These are phyloP conservation scores for Aspergillus sp. DNA, from an alignment of 2,329 filamentous ascomycete species.

Conservation along the genomic window DNA sequence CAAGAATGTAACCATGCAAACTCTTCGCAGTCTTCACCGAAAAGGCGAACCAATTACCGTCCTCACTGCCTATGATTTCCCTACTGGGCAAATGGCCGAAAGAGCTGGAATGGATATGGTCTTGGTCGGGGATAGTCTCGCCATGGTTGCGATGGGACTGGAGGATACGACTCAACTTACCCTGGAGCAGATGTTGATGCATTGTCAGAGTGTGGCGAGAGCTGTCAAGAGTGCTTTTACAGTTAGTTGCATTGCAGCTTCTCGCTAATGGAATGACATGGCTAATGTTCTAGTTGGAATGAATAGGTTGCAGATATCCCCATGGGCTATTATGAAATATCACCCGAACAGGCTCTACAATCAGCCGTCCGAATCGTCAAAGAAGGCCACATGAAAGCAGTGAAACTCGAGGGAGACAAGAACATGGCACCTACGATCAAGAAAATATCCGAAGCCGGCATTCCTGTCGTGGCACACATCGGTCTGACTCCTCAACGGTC, in stretches of 20 bases:
- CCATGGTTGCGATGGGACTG: conserved; percentile 96
- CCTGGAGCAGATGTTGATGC: conserved; percentile 91
- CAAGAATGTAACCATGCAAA: conserved; percentile 84
- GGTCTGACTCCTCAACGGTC: conserved; percentile 92
- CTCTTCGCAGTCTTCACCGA: conserved; percentile 68
- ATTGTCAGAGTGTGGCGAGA: conserved; percentile 83
- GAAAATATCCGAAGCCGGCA: conserved; percentile 80
- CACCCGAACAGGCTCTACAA: conserved; percentile 75
- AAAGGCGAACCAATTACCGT: conserved; percentile 85
- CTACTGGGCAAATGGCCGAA: conserved; percentile 85
- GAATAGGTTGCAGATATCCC: conserved; percentile 82
- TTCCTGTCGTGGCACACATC: conserved; percentile 87
- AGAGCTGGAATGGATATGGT: conserved; percentile 88
- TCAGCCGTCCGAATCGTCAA: conserved; percentile 89
- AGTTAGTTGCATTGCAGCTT: conserved; percentile 48
- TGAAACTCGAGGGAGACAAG: conserved; percentile 89
- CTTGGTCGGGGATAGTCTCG: conserved; percentile 90
- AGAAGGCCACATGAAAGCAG: conserved; percentile 75
- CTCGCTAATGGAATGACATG: not conserved
- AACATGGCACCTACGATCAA: conserved; percentile 84
- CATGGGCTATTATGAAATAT: conserved; percentile 94
- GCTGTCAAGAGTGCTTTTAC: conserved; percentile 80
- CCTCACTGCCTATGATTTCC: conserved; percentile 95
- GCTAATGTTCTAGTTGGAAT: not conserved
- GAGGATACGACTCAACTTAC: conserved; percentile 87